Evolutionary conservation across 2,329 filamentous ascomycete species (phyloP).

Genomic region (Alternaria gaisen): DNA sequence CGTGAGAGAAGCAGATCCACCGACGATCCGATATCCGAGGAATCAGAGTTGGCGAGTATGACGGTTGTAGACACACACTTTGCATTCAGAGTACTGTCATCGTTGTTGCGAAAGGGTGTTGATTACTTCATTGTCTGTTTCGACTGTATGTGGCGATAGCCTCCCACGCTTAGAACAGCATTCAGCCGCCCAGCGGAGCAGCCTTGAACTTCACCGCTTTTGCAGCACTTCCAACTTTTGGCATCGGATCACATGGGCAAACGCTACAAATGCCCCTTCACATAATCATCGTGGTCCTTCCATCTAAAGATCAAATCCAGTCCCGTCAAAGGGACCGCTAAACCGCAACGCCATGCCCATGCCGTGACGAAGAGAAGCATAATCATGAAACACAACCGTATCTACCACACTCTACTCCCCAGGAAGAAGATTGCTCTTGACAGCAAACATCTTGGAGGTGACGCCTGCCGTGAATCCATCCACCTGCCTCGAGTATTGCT

Average conservation of each 20-base stretch:
- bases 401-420: conserved; percentile 54
- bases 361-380: conserved; percentile 47
- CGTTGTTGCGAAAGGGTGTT: conserved; percentile 22
- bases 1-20: conserved; percentile 14
- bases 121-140: conserved; percentile 41
- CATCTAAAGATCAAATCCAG: conserved; percentile 30
- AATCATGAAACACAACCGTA: conserved; percentile 39
- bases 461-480: conserved; percentile 94
- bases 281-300: conserved; percentile 17
- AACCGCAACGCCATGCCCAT: conserved; percentile 52
- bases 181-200: conserved; percentile 19
- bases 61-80: conserved; percentile 6
- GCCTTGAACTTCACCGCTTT: conserved; percentile 13
- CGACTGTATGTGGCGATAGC: conserved; percentile 31
- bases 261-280: conserved; percentile 10
- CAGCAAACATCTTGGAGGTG: conserved; percentile 97
- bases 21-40: conserved; percentile 9
- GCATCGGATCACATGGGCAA: conserved; percentile 10
- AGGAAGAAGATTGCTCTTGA: conserved; percentile 74
- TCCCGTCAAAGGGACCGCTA: conserved; percentile 35
- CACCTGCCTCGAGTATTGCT: conserved; percentile 97
- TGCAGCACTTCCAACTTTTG: conserved; percentile 19
- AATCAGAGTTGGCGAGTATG: background rate
- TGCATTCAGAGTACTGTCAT: conserved; percentile 7
- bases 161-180: conserved; percentile 26